Base-by-base conservation (phyloP, 345 rosid species). In the Pugionium dolabratum region DNA sequence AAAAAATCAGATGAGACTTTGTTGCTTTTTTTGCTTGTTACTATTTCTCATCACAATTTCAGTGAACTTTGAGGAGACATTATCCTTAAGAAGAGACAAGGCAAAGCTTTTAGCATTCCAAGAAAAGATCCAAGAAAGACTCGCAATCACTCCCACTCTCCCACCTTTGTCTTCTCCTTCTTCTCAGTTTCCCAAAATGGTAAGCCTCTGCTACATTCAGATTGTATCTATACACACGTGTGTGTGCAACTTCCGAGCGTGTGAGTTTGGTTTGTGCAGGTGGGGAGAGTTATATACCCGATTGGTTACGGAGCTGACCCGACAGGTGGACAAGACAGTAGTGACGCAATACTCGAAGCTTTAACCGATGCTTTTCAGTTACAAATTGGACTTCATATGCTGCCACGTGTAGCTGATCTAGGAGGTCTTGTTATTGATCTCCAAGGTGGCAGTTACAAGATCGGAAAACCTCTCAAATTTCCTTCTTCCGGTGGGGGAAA, bases 221-320 rank as follows among this genome's bases (percentile, higher is more conserved):
- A 34, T 25, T 40, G 6, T 47, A 52, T 28, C 4, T 6, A n/a
- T 4, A 27, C 2, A 28, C 30, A 8, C 43, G 18, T 41, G 31
- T 52, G 52, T 69, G 10, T 34, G 40, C 25, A 36, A 11, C 26
- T 4, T 52, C 47, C 9, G 35, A 43, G 25, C 65, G 48, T 63
- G 60, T 43, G 50, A 5, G 39, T 37, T 49, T 25, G 36, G 11
- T 39, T 28, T 58, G n/a, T 28, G 39, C 50, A 84, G 84, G 75
- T 69, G 25, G 91, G 89, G 62, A 73, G 80, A 35, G 84, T 83
- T 45, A 72, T 84, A 9, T 81, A 82, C 58, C 92, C 83, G 11
- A 66, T 73, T 40, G 81, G 76, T 35, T 89, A 85, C 26, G 96
- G 96, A 36, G 96, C 93, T 29, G 96, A 89, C 66, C 91, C 93